phyloP scores from a whole-genome alignment of 1,139 yeast species.

The Yamadazyma triangularis region DNA sequence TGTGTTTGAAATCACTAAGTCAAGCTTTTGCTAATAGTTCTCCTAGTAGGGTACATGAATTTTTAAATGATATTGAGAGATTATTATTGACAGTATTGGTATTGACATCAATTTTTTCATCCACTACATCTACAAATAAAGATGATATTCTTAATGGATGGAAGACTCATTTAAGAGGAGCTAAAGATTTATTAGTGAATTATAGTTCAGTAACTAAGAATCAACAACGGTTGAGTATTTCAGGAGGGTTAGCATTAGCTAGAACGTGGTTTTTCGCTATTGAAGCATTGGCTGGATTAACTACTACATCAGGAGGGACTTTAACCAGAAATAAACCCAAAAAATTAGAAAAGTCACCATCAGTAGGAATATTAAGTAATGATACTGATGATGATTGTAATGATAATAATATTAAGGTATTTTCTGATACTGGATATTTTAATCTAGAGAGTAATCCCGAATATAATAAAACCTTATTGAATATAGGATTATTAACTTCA shows the following conservation, averaged over 20 bases:
- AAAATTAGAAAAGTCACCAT: conserved; percentile 4
- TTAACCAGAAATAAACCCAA: conserved; percentile 10
- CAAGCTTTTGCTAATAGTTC: conserved; percentile 24
- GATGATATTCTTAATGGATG: conserved; percentile 23
- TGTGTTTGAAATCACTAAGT: conserved; percentile 29
- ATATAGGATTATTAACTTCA: conserved; percentile 24
- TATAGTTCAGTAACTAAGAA: conserved; percentile 22
- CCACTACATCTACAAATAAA: conserved; percentile 17
- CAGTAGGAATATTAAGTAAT: conserved; percentile 1
- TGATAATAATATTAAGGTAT: conserved; percentile 17
- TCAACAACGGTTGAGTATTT: conserved; percentile 12
- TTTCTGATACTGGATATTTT: conserved; percentile 33
- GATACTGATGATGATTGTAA: conserved; percentile 12
- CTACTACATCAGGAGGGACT: conserved; percentile 30
- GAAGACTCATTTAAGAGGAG: conserved; percentile 40
- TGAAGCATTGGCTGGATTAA: conserved; percentile 33
- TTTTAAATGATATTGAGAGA: conserved; percentile 30
- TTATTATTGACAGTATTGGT: conserved; percentile 35
- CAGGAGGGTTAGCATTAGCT: conserved; percentile 41
- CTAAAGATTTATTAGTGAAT: conserved; percentile 33
- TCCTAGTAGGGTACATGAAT: conserved; percentile 13
- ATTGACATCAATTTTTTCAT: conserved; percentile 34
- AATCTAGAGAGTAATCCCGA: conserved; percentile 22
- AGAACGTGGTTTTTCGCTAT: conserved; percentile 44
- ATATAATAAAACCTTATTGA: conserved; percentile 30